These are phyloP conservation scores for Sungouiozyma ichnusensis DNA, from an alignment of 805 yeast genomes.

Conservation along the genomic window DNA sequence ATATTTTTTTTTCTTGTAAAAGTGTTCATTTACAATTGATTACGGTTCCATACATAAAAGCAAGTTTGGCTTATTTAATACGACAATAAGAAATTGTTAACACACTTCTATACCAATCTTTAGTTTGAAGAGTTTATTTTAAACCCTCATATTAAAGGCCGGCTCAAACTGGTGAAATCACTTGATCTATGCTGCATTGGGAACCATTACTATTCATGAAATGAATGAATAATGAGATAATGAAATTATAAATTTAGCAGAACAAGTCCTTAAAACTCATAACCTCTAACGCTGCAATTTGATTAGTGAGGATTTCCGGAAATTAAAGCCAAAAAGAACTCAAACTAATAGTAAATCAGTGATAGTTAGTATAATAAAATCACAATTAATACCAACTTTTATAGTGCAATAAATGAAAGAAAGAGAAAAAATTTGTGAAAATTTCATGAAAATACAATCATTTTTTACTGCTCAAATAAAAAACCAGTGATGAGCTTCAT, in stretches of 20 bases:
- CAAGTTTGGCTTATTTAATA: background rate
- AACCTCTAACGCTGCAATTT: background rate
- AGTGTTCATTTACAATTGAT: too few relatives aligned
- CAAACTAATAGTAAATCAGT: too few relatives aligned
- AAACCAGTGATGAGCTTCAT: too few relatives aligned
- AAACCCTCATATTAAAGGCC: conserved; percentile 7
- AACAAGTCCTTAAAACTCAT: background rate
- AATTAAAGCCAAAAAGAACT: too few relatives aligned
- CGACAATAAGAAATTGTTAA: conserved; percentile 12
- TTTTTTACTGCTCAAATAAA: too few relatives aligned
- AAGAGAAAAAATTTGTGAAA: background rate
- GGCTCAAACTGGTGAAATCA: conserved; percentile 24
- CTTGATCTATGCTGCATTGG: background rate
- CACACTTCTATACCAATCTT: conserved; percentile 28
- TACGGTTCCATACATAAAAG: background rate
- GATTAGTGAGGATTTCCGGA: background rate
- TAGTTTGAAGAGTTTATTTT: conserved; percentile 13
- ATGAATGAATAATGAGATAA: background rate
- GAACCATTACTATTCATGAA: background rate
- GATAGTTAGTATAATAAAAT: background rate
- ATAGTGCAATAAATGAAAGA: background rate
- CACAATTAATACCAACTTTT: background rate
- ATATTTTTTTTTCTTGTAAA: too few relatives aligned
- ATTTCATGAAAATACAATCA: too few relatives aligned
- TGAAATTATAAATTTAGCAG: too few relatives aligned